Conservation (phyloP, 345 rosid genomes). For the Salix dunnii region DNA sequence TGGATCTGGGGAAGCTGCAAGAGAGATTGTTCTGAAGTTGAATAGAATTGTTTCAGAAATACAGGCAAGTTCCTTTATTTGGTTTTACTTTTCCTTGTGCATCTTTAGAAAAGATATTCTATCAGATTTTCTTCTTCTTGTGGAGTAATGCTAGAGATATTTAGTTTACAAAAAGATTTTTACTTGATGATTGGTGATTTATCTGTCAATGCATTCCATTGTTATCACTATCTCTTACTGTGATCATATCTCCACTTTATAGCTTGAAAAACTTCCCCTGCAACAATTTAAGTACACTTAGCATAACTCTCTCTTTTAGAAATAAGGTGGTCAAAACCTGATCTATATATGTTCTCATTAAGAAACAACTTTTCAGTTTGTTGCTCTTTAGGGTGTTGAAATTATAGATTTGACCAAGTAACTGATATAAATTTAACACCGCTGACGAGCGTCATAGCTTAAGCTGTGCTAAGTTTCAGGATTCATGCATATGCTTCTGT, state of each 20-base stretch:
- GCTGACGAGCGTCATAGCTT: neutral
- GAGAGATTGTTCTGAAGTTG: constrained; percentile 44
- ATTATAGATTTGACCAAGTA: neutral
- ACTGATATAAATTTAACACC: neutral
- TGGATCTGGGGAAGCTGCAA: constrained; percentile 34
- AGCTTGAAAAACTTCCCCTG: no score
- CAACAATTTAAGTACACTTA: no score
- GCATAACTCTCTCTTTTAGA: no score
- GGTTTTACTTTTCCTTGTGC: neutral
- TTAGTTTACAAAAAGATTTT: no score
- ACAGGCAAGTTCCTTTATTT: constrained; percentile 16
- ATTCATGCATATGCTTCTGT: neutral
- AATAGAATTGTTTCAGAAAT: constrained; percentile 43
- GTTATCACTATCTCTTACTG: no score
- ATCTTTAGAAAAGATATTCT: neutral
- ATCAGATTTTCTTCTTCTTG: neutral
- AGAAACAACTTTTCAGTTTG: neutral
- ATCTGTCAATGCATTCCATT: no score
- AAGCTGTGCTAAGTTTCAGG: neutral
- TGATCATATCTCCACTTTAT: no score
- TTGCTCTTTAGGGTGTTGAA: neutral
- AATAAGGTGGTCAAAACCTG: no score
- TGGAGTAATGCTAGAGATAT: neutral
- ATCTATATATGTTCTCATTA: no score
- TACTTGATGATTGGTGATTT: no score